Percentiles rank a stretch among this genome's conserved stretches.
These are phyloP conservation scores for Ganoderma sp. DNA, from an alignment of 1,284 basidiomycete species.

Conservation along the genomic window DNA sequence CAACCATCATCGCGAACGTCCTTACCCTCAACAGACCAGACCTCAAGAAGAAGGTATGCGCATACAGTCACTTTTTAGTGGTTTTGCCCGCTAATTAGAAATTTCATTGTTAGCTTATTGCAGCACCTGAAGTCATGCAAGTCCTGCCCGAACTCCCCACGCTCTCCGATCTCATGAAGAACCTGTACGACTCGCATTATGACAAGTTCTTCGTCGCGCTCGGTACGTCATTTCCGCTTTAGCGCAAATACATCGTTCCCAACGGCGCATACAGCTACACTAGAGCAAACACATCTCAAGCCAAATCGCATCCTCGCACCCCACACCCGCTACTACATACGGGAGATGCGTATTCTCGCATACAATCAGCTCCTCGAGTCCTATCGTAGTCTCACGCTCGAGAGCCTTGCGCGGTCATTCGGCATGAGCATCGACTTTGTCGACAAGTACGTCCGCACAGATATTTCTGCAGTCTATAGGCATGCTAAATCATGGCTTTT, in stretches of 20 bases:
- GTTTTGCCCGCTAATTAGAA: background rate
- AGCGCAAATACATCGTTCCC: slow-evolving; percentile 7
- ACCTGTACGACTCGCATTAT: slow-evolving; percentile 92
- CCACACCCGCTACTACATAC: slow-evolving; percentile 90
- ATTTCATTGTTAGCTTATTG: slow-evolving; percentile 55
- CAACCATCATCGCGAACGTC: slow-evolving; percentile 84
- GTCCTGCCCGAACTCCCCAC: slow-evolving; percentile 73
- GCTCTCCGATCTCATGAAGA: slow-evolving; percentile 74
- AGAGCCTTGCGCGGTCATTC: slow-evolving; percentile 87
- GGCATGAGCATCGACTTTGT: slow-evolving; percentile 91
- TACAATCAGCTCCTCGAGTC: slow-evolving; percentile 93
- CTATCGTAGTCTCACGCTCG: slow-evolving; percentile 89
- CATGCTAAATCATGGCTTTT: background rate
- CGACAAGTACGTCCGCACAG: slow-evolving; percentile 65
- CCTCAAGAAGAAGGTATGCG: slow-evolving; percentile 87
- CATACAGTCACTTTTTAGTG: background rate
- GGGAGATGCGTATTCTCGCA: slow-evolving; percentile 96
- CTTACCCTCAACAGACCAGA: slow-evolving; percentile 85
- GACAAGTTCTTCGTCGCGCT: slow-evolving; percentile 93
- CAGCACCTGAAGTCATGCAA: slow-evolving; percentile 74
- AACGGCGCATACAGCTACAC: slow-evolving; percentile 60
- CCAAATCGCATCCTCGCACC: slow-evolving; percentile 86
- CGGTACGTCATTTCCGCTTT: slow-evolving; percentile 50
- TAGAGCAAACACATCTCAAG: slow-evolving; percentile 87
- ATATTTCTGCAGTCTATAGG: background rate